Conservation (phyloP, 2,329 filamentous ascomycete species). For the Emydomyces testavorans region DNA sequence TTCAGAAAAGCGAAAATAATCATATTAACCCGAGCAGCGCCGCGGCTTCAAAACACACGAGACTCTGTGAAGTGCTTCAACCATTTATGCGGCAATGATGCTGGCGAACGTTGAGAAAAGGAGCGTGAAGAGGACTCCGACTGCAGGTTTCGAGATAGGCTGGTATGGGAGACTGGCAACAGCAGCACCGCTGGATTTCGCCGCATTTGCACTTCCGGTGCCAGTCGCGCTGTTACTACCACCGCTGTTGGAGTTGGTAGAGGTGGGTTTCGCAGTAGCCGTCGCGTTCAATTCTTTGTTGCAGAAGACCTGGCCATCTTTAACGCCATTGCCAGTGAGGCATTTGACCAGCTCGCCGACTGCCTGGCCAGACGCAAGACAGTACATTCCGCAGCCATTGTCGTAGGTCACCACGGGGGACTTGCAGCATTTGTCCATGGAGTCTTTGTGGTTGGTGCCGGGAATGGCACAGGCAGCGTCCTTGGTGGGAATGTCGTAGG, state of each 20-base stretch:
- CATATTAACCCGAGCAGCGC: no score
- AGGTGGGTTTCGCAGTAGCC: slow-evolving; percentile 25
- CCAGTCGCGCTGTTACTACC: slow-evolving; percentile 1
- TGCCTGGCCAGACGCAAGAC: slow-evolving; percentile 35
- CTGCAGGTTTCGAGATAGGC: slow-evolving; percentile 6
- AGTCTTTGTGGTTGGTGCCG: slow-evolving; percentile 18
- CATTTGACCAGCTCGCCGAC: slow-evolving; percentile 31
- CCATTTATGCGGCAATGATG: neutral
- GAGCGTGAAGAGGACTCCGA: slow-evolving; percentile 11
- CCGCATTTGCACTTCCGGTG: neutral
- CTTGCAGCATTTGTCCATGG: slow-evolving; percentile 39
- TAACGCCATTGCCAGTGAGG: slow-evolving; percentile 32
- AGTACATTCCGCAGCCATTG: slow-evolving; percentile 42
- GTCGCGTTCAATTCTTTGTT: slow-evolving; percentile 29
- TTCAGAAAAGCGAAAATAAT: neutral
- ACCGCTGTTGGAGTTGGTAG: neutral
- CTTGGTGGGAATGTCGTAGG: slow-evolving; percentile 10
- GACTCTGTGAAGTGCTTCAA: neutral
- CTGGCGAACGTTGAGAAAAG: slow-evolving; percentile 10
- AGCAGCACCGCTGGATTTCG: slow-evolving; percentile 1
- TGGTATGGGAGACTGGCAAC: slow-evolving; percentile 1
- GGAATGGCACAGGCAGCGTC: slow-evolving; percentile 10
- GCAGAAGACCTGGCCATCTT: slow-evolving; percentile 37
- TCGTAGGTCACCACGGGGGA: slow-evolving; percentile 38
- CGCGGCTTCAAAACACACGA: no score